Base-by-base conservation (phyloP, 768 basidiomycete species). In the Melanogaster broomeanus region DNA sequence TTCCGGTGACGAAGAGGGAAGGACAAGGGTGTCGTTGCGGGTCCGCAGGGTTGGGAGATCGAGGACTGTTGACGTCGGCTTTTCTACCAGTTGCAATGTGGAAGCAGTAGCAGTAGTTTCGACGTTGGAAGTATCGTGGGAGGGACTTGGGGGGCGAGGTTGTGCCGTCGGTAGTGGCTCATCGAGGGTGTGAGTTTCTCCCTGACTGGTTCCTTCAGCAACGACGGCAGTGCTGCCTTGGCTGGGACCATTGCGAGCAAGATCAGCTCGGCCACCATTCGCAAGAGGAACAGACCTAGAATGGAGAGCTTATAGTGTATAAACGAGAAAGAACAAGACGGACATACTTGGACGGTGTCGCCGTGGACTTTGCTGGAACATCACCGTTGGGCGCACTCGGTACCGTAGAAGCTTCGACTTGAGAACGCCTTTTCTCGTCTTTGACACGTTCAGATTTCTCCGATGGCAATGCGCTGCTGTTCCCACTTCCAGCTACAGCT, bases 21-120 rank as follows among this genome's bases (percentile, higher is more conserved):
- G 43, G n/a, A 53, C 52, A 21, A 51, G 21, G 2, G 28, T 19
- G 15, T 53, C 51, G 2, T 15, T 38, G 39, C 30, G 53, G 10
- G 45, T 28, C 27, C 33, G 37, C 6, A 40, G 24, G 43, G 45
- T 12, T 15, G 47, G 31, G 6, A 40, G 25, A 16, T 52, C 40
- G 13, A 30, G 33, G 5, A 31, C 2, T 7, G 34, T 37, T 21
- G 13, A 24, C 37, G 18, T 6, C 9, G 45, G 8, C 10, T 27
- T 11, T 12, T 28, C 34, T 16, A 37, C 25, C 13, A 25, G 35
- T 25, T 27, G 45, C 13, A 24, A 12, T 27, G 35, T 28, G 7
- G 37, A 3, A 27, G 37, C 16, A 27, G 45, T 31, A 9, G 24
- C n/a, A 12, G 18, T 31, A 5, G 24, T 16, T 12, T 25, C 34